A percentile compares a stretch with the other conserved stretches of the same genome.
Evolutionary conservation across 1,284 basidiomycete genomes (phyloP).

Genomic region (Boletus albobrunnescens): DNA sequence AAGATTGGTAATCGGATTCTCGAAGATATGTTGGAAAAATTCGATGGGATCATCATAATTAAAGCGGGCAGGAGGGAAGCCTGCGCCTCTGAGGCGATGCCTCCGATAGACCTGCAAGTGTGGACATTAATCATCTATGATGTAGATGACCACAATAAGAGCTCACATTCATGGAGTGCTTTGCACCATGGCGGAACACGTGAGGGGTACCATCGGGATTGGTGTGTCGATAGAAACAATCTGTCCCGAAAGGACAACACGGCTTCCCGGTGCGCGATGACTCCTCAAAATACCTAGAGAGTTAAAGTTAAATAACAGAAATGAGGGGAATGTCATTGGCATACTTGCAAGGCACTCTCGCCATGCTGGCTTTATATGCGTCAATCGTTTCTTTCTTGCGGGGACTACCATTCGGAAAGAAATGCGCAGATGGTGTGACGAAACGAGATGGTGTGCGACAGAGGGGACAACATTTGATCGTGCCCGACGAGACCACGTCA

Average conservation of each 20-base stretch:
- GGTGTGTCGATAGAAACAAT: constrained; percentile 71
- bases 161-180: constrained; percentile 48
- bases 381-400: constrained; percentile 50
- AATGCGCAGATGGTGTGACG: constrained; percentile 65
- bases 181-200: constrained; percentile 51
- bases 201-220: constrained; percentile 61
- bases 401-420: constrained; percentile 50
- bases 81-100: constrained; percentile 19
- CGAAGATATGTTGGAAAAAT: constrained; percentile 28
- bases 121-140: background rate
- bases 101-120: constrained; percentile 26
- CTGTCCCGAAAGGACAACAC: constrained; percentile 68
- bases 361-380: constrained; percentile 68
- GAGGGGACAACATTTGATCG: constrained; percentile 71
- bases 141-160: background rate
- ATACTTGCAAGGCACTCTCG: constrained; percentile 59
- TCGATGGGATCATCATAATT: constrained; percentile 29
- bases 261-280: constrained; percentile 44
- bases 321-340: constrained; percentile 20
- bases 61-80: constrained; percentile 16
- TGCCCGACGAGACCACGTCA: constrained; percentile 51
- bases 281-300: constrained; percentile 56
- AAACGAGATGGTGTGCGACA: constrained; percentile 62
- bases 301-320: constrained; percentile 2
- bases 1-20: constrained; percentile 30